Base-by-base conservation (phyloP, 768 basidiomycete species). In the Termitomyces eurrhizus region DNA sequence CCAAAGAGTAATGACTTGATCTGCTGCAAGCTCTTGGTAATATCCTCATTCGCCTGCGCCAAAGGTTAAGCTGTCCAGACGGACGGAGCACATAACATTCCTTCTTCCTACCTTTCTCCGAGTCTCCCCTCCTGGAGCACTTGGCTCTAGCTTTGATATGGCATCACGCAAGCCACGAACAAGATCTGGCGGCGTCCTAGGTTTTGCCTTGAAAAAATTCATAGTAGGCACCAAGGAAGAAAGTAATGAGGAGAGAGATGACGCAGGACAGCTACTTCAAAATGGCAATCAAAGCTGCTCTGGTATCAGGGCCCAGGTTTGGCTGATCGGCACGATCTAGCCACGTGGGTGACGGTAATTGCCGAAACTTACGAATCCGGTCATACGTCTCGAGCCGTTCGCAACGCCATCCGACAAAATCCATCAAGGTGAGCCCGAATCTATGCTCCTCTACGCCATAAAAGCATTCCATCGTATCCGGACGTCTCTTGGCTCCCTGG, bases 201-300 rank as follows among this genome's bases (percentile, higher is more conserved):
- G 87, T 72, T 93, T 95, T 24, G 91, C 87, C 79, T 93, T 94
- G 87, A 96, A 96, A 80, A 96, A 95, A 76, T 95, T 95, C 94
- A 96, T 95, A 35, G 57, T 52, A 37, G 48, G 60, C 26, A 55
- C 49, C 58, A 58, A 21, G 26, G 21, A 24, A 33, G 49, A 29
- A 4, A 16, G 52, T 12, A 50, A 36, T 21, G 33, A 59, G 8
- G 39, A 42, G 29, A 49, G 55, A 58, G 44, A 41, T 58, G 62
- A 59, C 52, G 35, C 41, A 59, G 33, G 29, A 29, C 29, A 2
- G 29, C 29, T 53, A 42, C 49, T 42, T 62, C 29, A 54, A 62
- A 66, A 57, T 58, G 63, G 60, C 44, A 54, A 46, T 56, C 61
- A 58, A 66, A 41, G 63, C 52, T 35, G 61, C 54, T 29, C 61